Base-by-base conservation (phyloP, 129 eudicot genomes). In the Chrysanthemum seticuspe region DNA sequence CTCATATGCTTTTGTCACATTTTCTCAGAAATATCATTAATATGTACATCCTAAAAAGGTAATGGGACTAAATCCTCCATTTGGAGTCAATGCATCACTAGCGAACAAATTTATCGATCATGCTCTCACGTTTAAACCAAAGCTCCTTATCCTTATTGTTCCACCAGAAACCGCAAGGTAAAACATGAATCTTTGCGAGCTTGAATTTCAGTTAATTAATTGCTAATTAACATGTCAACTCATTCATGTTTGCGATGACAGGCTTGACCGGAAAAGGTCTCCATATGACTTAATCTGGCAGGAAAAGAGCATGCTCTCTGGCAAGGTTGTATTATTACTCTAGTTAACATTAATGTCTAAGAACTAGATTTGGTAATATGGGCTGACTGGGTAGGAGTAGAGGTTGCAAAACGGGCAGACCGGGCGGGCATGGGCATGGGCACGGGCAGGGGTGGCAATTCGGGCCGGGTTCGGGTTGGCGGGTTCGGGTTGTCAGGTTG, bases 1-100 rank as follows among this genome's bases (percentile, higher is more conserved):
- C 10, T 40, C 60, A 8, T 49, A 73, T 62, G 51, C 40, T 67
- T 40, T 40, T 40, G 36, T 27, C 25, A 72, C 61, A 19, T 66
- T 15, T 16, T 74, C 47, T 61, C 62, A 52, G 11, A 59, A 13
- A 2, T 29, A 7, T 71, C 34, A 50, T 14, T 65, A 34, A 61
- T 54, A 36, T 60, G 54, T 73, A 13, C 15, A 70, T 50, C 15
- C 15, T 70, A 4, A 67, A 75, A 73, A 87, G 92, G 75, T 87
- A 16, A 87, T 84, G 85, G 92, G 92, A 70, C 83, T 87, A 70
- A 87, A 87, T 80, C 92, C 92, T 70, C 92, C 92, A 10, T 87
- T 87, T 67, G 92, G 92, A 64, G 80, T 74, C 72, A 29, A 81
- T 21, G 86, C 83, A 54, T 27, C 65, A 15, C 67, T 78, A 44